Conservation (phyloP, 2,329 filamentous ascomycete species). For the Biscogniauxia sp. region DNA sequence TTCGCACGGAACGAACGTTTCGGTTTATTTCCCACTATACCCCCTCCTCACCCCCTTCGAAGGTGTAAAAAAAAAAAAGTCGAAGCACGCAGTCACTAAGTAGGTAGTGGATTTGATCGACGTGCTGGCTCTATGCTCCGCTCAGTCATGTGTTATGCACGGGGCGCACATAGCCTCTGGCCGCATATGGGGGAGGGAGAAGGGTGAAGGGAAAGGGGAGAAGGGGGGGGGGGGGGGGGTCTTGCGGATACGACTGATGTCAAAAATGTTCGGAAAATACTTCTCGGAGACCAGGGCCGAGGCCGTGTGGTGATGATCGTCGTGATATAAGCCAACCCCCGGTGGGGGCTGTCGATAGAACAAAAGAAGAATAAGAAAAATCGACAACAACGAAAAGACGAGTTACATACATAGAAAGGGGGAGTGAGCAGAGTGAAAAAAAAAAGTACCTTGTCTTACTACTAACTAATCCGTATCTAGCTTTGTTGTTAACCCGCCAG, state of each 20-base stretch:
- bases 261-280: constrained; percentile 4
- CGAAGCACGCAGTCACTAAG: neutral
- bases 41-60: neutral
- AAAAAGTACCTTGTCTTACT: neutral
- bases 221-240: constrained; percentile 13
- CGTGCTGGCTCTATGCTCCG: constrained; percentile 9
- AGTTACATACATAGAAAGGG: no score
- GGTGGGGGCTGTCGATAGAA: neutral
- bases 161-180: constrained; percentile 3
- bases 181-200: constrained; percentile 6
- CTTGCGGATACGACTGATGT: constrained; percentile 16
- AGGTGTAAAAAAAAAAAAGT: neutral
- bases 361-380: no score
- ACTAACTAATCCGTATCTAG: neutral
- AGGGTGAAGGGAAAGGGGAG: no score
- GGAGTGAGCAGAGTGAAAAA: neutral
- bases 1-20: constrained; percentile 8
- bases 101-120: neutral
- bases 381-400: neutral
- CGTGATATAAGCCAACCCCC: neutral
- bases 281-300: neutral
- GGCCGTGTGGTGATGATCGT: neutral
- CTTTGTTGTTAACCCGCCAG: constrained; percentile 3
- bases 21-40: constrained; percentile 7
- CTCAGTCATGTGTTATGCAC: constrained; percentile 7